Base-by-base conservation (phyloP, 23 red algal genomes). In the Agarophyton chilense region DNA sequence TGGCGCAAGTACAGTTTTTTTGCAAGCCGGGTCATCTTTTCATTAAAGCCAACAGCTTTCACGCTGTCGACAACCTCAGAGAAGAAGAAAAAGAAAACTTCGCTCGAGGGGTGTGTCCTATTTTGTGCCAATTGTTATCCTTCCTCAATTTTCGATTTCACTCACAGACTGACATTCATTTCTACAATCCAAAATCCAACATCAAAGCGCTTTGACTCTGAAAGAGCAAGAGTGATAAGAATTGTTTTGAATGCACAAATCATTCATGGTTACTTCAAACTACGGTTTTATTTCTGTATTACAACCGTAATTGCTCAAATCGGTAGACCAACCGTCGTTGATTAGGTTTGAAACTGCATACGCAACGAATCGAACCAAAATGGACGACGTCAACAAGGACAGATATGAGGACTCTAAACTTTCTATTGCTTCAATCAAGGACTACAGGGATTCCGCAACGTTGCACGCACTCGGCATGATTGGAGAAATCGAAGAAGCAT, bases 311-410 rank as follows among this genome's bases (percentile, higher is more conserved):
- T 10, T 42, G 10, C n/a, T 74, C 14, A 74, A 74, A 0, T 0
- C 35, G 8, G 68, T 74, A 18, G 68, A 74, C 39, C n/a, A n/a
- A n/a, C n/a, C n/a, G n/a, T n/a, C n/a, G n/a, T n/a, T n/a, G n/a
- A n/a, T n/a, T n/a, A n/a, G n/a, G n/a, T n/a, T n/a, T n/a, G n/a
- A n/a, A n/a, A n/a, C n/a, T n/a, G n/a, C n/a, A n/a, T n/a, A n/a
- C 68, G 77, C 1, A 10, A 44, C 47, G 26, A 58, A 81, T 29
- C 19, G 24, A 0, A 21, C 1, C 12, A 53, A 58, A 57, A 44
- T 81, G 13, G 77, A 81, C 11, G 78, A 82, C 51, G 52, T 64
- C 33, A 82, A 82, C 56, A 32, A 52, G 42, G 55, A 82, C 41
- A 7, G 72, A 19, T 36, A 77, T 53, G 72, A 77, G 4, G 40